Evolutionary conservation across 2,329 filamentous ascomycete genomes (phyloP), one percentile per base, ranked within the genome.

Genomic region (Penicillium sumatraense): DNA sequence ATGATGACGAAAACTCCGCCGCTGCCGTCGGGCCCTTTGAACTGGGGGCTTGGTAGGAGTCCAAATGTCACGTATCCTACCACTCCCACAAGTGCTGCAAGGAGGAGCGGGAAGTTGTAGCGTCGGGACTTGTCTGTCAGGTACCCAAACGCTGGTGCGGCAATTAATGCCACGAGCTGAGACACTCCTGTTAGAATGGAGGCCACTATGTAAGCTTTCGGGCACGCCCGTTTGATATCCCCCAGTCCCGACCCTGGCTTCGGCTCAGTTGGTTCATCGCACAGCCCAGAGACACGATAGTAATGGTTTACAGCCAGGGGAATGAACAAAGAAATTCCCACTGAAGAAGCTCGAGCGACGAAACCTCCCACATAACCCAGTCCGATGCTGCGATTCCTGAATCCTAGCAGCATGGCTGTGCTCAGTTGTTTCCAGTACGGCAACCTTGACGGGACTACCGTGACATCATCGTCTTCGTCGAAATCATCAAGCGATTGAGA

Each of bases 311-410:
- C 86, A 69, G 90, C 96, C 2, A 99, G 83, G 0, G 95, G 95
- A 51, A 99, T 89, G 76, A 98, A 99, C 5, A 98, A 84, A 0
- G 91, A 96, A 61, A 99, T 96, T 49, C 90, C 93, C 5, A 99
- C 95, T 0, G 92, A 96, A 0, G 93, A 97, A 7, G 95, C 93
- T 53, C 95, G 87, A 9, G 93, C 93, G 2, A 99, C 93, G 67
- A 98, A 97, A 1, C 95, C 95, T 59, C 93, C 95, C 0, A 98
- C 78, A 68, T 98, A 99, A 24, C 90, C 93, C 0, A 98, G 82
- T 16, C 86, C 88, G 58, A 99, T 96, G 63, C 89, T 85, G 9
- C 86, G 81, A 69, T 96, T 90, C 8, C 80, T 86, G 65, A 91
- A 86, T 13, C 89, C 93, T 10, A 96, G 82, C 6, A 86, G 64